Base-by-base conservation (phyloP, 2,329 filamentous ascomycete genomes). In the Myriosclerotinia curreyana region DNA sequence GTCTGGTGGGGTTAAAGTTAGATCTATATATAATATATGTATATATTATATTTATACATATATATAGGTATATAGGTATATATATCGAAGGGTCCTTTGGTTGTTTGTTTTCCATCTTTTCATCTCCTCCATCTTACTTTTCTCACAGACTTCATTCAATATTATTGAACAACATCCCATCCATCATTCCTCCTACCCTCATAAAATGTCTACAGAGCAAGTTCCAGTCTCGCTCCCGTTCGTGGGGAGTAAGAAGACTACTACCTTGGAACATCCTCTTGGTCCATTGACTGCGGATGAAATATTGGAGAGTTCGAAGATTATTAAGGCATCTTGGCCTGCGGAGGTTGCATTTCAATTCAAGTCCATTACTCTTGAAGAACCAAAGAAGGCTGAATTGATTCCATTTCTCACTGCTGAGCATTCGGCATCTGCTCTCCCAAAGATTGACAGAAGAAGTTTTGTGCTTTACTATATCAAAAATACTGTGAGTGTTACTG, bases 301-400 rank as follows among this genome's bases (percentile, higher is more conserved):
- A 73, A 86, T 89, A 67, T 76, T 76, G 17, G 75, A 79, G 52
- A 79, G 80, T 36, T 77, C 81, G 8, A 69, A 74, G 1, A 75
- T 86, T 40, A 77, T 88, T 66, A 80, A 76, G 64, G 73, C 75
- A 54, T 76, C 79, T 63, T 88, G 85, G 82, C 85, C 85, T 0
- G 75, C 77, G 15, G 78, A 79, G 31, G 82, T 81, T 2, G 78
- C 82, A 38, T 73, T 87, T 51, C 82, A 86, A 60, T 89, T 86
- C 79, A 88, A 88, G 73, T 77, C 78, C 51, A 78, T 88, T 34
- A 88, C 81, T n/a, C 75, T 86, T n/a, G 76, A 79, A 50, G 83
- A 86, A 70, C 83, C 84, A 6, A 75, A 79, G 9, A 86, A 86
- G 75, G 71, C 75, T 5, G 77, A 83, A 50, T 77, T 84, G 11